phyloP scores from a whole-genome alignment of 768 basidiomycete species.

The Holtermanniella nyarrowii region DNA sequence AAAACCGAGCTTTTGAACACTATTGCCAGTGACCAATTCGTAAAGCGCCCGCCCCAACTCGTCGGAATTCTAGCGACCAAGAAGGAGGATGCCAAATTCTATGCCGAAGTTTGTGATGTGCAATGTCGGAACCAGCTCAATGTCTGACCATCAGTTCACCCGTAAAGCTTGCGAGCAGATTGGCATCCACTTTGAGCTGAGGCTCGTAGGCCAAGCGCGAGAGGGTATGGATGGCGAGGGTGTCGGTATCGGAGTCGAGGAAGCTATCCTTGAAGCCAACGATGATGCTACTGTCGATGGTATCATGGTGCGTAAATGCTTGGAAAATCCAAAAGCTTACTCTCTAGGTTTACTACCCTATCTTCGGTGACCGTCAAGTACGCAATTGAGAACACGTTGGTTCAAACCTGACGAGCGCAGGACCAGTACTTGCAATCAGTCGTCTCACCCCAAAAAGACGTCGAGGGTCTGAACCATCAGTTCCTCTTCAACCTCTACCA shows the following conservation, averaged over 20 bases:
- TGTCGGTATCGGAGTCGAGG: slow-evolving; percentile 78
- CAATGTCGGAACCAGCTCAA: not conserved
- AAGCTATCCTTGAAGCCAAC: slow-evolving; percentile 91
- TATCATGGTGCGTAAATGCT: slow-evolving; percentile 64
- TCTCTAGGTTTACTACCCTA: slow-evolving; percentile 77
- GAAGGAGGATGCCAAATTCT: slow-evolving; percentile 42
- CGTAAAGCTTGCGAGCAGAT: slow-evolving; percentile 78
- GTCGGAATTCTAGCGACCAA: slow-evolving; percentile 81
- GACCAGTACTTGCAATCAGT: slow-evolving; percentile 97
- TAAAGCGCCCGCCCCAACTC: slow-evolving; percentile 51
- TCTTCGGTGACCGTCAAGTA: slow-evolving; percentile 81
- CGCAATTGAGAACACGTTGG: slow-evolving; percentile 25
- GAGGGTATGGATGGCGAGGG: slow-evolving; percentile 48
- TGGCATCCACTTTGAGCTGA: slow-evolving; percentile 76
- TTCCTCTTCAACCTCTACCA: slow-evolving; percentile 79
- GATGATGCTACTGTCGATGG: slow-evolving; percentile 75
- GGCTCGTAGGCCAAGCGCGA: slow-evolving; percentile 50
- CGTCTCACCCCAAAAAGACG: slow-evolving; percentile 92
- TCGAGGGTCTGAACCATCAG: slow-evolving; percentile 92
- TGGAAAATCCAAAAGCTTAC: not conserved
- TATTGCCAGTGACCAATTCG: slow-evolving; percentile 14
- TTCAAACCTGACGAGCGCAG: slow-evolving; percentile 43
- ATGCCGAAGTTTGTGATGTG: slow-evolving; percentile 46
- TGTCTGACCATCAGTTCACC: slow-evolving; percentile 54
- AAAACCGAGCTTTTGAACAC: slow-evolving; percentile 34